phyloP scores from a whole-genome alignment of 2,329 filamentous ascomycete species.

The Diaporthe helianthi region DNA sequence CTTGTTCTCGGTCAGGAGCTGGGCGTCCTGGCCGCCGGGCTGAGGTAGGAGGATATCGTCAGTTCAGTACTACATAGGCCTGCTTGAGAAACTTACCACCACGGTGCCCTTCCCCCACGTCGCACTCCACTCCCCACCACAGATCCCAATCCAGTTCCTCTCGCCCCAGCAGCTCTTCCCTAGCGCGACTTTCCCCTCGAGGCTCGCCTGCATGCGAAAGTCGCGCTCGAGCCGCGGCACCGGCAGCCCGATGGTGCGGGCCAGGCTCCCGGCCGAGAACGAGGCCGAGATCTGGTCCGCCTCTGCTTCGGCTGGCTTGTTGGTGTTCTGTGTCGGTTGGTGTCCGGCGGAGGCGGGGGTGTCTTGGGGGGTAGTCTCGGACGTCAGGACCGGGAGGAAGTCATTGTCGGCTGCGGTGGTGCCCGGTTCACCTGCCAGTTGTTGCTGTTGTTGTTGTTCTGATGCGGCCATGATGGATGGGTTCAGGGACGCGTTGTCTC shows the following conservation, averaged over 20 bases:
- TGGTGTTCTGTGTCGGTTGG: not conserved
- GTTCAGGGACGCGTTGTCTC: not conserved
- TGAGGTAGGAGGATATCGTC: not conserved
- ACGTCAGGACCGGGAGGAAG: slow-evolving; percentile 21
- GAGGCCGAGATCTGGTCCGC: slow-evolving; percentile 22
- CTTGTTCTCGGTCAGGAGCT: slow-evolving; percentile 34
- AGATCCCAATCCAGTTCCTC: slow-evolving; percentile 36
- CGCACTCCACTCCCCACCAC: slow-evolving; percentile 34
- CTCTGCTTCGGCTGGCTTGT: not conserved
- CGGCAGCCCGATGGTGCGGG: slow-evolving; percentile 27
- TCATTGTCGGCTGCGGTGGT: not conserved
- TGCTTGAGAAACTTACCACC: slow-evolving; percentile 15
- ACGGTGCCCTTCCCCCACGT: slow-evolving; percentile 35
- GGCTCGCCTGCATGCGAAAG: slow-evolving; percentile 34
- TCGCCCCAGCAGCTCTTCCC: slow-evolving; percentile 33
- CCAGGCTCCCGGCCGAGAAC: slow-evolving; percentile 29
- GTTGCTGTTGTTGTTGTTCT: not conserved
- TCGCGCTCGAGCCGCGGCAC: slow-evolving; percentile 30
- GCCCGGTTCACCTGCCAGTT: not conserved
- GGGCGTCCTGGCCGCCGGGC: slow-evolving; percentile 36
- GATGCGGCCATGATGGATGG: not conserved
- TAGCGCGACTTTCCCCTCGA: slow-evolving; percentile 32
- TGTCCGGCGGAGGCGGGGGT: not conserved
- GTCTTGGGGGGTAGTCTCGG: not conserved
- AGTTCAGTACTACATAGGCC: not conserved